Base-by-base conservation (phyloP, 2,329 filamentous ascomycete genomes). In the Pseudohalonectria lignicola region DNA sequence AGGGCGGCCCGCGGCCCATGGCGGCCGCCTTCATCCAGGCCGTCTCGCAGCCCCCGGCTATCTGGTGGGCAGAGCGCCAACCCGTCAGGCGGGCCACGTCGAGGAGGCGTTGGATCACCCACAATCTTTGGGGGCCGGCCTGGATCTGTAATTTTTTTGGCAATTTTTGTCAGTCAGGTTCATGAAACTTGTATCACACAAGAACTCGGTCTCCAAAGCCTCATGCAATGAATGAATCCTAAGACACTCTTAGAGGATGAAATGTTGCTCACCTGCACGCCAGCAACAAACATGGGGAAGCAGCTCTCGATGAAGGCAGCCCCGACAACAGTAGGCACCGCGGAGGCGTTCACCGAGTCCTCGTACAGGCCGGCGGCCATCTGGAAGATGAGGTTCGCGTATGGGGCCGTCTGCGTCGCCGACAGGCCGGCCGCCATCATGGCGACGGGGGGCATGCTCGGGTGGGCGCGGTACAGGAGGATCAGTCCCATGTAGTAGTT, bases 401-500 rank as follows among this genome's bases (percentile, higher is more conserved):
- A 83, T 0, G 63, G 63, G 3, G 70, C 74, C 1, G 90, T 95
- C 36, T 82, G 74, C 12, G 65, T 64, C 1, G 86, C 86, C 9
- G 83, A 78, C 45, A 93, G 70, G 7, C 81, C 82, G 0, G 86
- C 86, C 3, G 92, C 87, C 49, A 87, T 75, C 76, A 94, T 87
- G 26, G 87, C 83, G 8, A 88, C 79, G 0, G 90, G 86, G 1
- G 88, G 90, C 87, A 95, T 95, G 18, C 74, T 75, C 0, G 92
- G 92, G 48, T 95, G 88, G 1, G 79, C 71, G 25, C 92, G 74
- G 42, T 90, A 68, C n/a, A 92, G 71, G 39, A 88, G 71, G 41
- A 96, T 90, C 34, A 86, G 70, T 1, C 81, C 80, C 67, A 90
- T 85, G 57, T 94, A 83, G 55, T 85, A 88, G 46, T 88, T 82